Evolutionary conservation across 1,284 basidiomycete species (phyloP).

Genomic region (Abortiporus biennis): DNA sequence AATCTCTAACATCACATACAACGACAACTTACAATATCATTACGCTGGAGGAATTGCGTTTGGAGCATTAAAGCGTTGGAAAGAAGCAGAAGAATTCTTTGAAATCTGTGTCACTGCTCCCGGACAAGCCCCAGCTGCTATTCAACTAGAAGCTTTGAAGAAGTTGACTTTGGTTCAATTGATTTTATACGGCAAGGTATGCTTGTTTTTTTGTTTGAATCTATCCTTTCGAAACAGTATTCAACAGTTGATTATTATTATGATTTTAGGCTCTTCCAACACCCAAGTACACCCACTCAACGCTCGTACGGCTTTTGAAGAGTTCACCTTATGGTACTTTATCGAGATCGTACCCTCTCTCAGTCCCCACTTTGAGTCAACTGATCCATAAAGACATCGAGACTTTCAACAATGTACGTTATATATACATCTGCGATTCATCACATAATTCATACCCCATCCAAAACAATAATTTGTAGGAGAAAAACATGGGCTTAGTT

Average conservation of each 20-base stretch:
- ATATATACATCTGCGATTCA: neutral
- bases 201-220: constrained; percentile 10
- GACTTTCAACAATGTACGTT: constrained; percentile 43
- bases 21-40: constrained; percentile 74
- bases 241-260: neutral
- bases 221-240: neutral
- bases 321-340: constrained; percentile 55
- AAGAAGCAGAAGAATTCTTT: constrained; percentile 65
- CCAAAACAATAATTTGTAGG: constrained; percentile 32
- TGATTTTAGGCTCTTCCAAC: constrained; percentile 40
- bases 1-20: constrained; percentile 57
- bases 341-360: constrained; percentile 55
- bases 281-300: constrained; percentile 63
- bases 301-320: constrained; percentile 55
- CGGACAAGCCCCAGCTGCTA: constrained; percentile 52
- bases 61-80: constrained; percentile 56
- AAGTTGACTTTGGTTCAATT: constrained; percentile 74
- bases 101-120: constrained; percentile 76
- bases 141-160: constrained; percentile 84
- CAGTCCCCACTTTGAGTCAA: constrained; percentile 34
- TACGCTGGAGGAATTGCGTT: constrained; percentile 65
- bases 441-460: neutral
- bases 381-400: constrained; percentile 48
- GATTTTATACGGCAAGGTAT: constrained; percentile 64
- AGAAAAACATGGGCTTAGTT: constrained; percentile 67